Percentiles rank a stretch among this genome's conserved stretches.
These are phyloP conservation scores for Serendipita sp. DNA, from an alignment of 768 basidiomycete species.

Conservation along the genomic window DNA sequence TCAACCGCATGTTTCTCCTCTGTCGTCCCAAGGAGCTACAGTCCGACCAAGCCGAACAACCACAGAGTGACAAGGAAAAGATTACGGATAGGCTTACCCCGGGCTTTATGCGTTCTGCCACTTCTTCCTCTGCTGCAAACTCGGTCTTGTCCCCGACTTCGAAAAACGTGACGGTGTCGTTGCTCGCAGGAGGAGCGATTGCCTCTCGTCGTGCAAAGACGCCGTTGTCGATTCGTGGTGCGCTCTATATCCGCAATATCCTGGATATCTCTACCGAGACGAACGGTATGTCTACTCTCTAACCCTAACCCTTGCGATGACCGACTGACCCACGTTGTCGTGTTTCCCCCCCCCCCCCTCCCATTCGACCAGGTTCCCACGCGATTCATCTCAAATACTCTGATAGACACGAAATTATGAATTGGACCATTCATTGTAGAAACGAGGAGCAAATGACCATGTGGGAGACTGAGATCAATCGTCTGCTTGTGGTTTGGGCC, in stretches of 20 bases:
- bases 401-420: background rate
- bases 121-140: too few relatives aligned
- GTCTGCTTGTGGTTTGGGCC: constrained; percentile 36
- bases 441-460: constrained; percentile 81
- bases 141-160: background rate
- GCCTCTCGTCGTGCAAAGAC: background rate
- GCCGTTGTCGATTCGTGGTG: background rate
- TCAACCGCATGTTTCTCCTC: constrained; percentile 38
- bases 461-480: constrained; percentile 83
- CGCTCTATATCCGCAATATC: constrained; percentile 1
- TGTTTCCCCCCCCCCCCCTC: too few relatives aligned
- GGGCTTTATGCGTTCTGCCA: background rate
- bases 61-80: background rate
- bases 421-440: constrained; percentile 50
- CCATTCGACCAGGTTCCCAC: background rate
- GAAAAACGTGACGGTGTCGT: background rate
- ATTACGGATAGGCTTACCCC: background rate
- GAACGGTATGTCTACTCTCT: background rate
- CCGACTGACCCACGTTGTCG: background rate
- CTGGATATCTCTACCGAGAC: background rate
- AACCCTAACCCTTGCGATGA: background rate
- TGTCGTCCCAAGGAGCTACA: background rate
- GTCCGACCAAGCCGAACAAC: background rate
- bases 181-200: background rate
- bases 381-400: background rate